Conservation (phyloP, 129 eudicot species). For the Tanacetum coccineum region DNA sequence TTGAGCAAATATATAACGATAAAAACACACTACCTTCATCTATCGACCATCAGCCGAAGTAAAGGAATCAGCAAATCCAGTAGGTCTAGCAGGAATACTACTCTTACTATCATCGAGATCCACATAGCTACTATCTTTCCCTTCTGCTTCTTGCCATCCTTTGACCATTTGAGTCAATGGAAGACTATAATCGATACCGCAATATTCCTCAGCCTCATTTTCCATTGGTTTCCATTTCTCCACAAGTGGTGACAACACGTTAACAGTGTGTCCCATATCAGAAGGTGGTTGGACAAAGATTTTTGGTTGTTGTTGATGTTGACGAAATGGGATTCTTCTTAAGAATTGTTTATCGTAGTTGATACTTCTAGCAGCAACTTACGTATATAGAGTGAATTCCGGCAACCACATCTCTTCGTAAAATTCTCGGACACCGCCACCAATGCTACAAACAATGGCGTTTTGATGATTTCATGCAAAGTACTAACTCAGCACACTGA, state of each 20-base stretch:
- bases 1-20: background rate
- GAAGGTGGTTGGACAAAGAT: too few relatives aligned
- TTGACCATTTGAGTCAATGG: constrained; percentile 96
- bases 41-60: constrained; percentile 92
- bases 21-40: background rate
- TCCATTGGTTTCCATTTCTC: constrained; percentile 92
- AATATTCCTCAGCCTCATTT: constrained; percentile 78
- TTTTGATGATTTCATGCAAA: too few relatives aligned
- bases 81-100: constrained; percentile 91
- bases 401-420: too few relatives aligned
- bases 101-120: constrained; percentile 90
- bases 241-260: constrained; percentile 79
- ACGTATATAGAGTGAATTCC: too few relatives aligned
- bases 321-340: too few relatives aligned
- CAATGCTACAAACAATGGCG: too few relatives aligned
- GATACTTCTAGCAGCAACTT: too few relatives aligned
- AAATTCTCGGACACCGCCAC: too few relatives aligned
- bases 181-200: constrained; percentile 93
- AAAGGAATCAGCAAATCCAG: constrained; percentile 94
- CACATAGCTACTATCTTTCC: constrained; percentile 52
- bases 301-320: too few relatives aligned
- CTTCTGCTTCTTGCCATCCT: constrained; percentile 97
- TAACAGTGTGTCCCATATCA: constrained; percentile 94
- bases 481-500: too few relatives aligned
- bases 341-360: too few relatives aligned